phyloP scores from a whole-genome alignment of 2,329 filamentous ascomycete genomes.

The Drechslerella coelobrocha region DNA sequence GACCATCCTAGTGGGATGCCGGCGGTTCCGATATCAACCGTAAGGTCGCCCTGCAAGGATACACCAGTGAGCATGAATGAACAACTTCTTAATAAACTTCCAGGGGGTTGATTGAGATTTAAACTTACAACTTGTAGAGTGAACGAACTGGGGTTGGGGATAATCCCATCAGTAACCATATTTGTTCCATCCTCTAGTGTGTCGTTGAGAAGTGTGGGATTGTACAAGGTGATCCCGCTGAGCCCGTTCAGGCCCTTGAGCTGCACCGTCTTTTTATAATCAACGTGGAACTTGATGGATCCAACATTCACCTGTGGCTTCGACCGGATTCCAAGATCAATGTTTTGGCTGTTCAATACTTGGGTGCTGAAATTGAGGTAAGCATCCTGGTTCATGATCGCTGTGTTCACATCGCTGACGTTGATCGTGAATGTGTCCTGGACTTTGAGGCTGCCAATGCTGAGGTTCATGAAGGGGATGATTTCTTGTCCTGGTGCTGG shows the following conservation, averaged over 20 bases:
- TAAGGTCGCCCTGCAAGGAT: constrained; percentile 66
- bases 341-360: constrained; percentile 63
- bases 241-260: constrained; percentile 66
- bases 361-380: constrained; percentile 66
- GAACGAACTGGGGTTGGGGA: constrained; percentile 70
- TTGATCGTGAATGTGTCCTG: constrained; percentile 64
- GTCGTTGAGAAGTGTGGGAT: constrained; percentile 62
- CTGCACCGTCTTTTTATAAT: constrained; percentile 66
- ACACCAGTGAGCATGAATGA: constrained; percentile 15
- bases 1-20: constrained; percentile 64
- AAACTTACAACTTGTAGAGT: constrained; percentile 69
- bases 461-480: constrained; percentile 63
- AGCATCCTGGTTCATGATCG: constrained; percentile 61
- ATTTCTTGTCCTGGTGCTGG: constrained; percentile 60
- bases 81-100: not conserved
- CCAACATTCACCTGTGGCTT: constrained; percentile 64
- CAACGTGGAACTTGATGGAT: constrained; percentile 63
- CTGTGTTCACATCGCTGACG: constrained; percentile 61
- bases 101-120: not conserved
- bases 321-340: constrained; percentile 64
- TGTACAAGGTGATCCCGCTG: constrained; percentile 63
- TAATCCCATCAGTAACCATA: constrained; percentile 67
- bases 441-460: constrained; percentile 64
- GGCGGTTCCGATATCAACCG: constrained; percentile 67
- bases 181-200: constrained; percentile 63